phyloP scores from a whole-genome alignment of 148 eudicot species.

The Dysphania ambrosioides region DNA sequence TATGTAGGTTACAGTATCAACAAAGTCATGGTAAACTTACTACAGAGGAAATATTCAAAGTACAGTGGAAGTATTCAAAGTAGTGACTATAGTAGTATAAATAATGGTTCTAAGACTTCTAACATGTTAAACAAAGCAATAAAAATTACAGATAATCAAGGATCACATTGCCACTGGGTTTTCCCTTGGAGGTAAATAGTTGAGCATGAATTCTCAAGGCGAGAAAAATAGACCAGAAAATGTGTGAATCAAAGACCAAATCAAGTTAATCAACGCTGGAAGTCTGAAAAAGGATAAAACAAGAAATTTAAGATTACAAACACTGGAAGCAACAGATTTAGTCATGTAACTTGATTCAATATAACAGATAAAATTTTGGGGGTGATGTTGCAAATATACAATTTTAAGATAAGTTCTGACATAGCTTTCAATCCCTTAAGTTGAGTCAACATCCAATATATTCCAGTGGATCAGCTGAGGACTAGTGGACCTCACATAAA shows the following conservation, averaged over 20 bases:
- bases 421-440: not conserved
- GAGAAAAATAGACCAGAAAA: too few species aligned
- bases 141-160: not conserved
- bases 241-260: not conserved
- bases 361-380: not conserved
- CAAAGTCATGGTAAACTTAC: not conserved
- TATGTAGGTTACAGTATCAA: not conserved
- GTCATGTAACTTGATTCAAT: not conserved
- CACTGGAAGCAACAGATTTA: too few species aligned
- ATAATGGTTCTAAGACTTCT: too few species aligned
- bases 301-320: not conserved
- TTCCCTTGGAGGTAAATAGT: too few species aligned
- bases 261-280: too few species aligned
- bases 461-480: not conserved
- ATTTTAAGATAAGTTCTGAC: not conserved
- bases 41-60: not conserved
- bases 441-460: not conserved
- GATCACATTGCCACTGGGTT: not conserved
- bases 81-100: not conserved
- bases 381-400: not conserved
- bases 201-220: too few species aligned
- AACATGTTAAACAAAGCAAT: too few species aligned
- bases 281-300: not conserved
- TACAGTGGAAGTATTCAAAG: not conserved
- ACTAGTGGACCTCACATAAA: not conserved